Conservation (phyloP, 306 rosid genomes). For the Cercis canadensis region DNA sequence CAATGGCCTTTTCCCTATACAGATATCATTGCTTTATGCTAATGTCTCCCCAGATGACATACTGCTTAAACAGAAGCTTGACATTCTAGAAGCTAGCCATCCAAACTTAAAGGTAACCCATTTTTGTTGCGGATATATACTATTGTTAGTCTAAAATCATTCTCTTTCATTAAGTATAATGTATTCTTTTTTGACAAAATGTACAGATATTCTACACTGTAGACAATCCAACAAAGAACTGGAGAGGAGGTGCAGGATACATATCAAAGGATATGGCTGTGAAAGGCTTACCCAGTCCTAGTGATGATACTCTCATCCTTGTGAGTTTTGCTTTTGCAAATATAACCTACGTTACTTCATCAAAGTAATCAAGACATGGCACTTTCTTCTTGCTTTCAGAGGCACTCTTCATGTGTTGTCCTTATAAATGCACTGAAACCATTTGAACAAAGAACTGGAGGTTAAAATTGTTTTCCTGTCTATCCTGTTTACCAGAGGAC, state of each 20-base stretch:
- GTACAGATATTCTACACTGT: constrained; percentile 82
- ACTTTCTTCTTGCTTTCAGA: too few relatives aligned
- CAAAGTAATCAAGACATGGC: too few relatives aligned
- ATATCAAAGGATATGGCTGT: constrained; percentile 80
- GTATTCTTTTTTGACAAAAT: constrained; percentile 24
- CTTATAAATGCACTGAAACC: neutral
- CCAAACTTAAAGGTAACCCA: constrained; percentile 84
- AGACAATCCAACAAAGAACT: constrained; percentile 77
- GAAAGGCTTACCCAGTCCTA: constrained; percentile 91
- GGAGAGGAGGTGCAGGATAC: constrained; percentile 93
- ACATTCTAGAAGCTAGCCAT: constrained; percentile 74
- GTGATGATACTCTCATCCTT: constrained; percentile 76
- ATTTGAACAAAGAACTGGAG: too few relatives aligned
- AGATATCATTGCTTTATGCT: constrained; percentile 87
- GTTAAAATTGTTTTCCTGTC: neutral
- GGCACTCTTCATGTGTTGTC: too few relatives aligned
- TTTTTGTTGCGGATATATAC: constrained; percentile 9
- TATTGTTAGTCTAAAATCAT: constrained; percentile 21
- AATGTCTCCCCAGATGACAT: constrained; percentile 95
- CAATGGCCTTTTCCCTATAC: constrained; percentile 41
- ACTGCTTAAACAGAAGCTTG: constrained; percentile 92
- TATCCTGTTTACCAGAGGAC: too few relatives aligned
- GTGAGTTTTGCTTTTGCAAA: constrained; percentile 62
- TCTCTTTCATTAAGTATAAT: constrained; percentile 5
- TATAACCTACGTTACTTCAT: constrained; percentile 8